phyloP scores from a whole-genome alignment of 352 stramenopile species.

The Blastocystis hominis region DNA sequence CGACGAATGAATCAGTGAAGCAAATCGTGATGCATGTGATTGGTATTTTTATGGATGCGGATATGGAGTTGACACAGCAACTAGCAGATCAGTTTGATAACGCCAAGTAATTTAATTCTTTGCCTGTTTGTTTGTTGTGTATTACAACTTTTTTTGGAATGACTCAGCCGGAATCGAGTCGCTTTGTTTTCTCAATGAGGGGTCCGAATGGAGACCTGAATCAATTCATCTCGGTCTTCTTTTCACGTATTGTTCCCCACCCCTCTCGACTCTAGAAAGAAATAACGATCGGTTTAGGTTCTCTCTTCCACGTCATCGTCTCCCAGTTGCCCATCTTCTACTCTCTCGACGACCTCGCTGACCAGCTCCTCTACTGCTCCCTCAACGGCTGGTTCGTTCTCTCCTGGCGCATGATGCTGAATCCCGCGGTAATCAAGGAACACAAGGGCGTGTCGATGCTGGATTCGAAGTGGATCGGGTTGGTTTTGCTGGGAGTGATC shows the following conservation, averaged over 20 bases:
- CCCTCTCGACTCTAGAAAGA: background rate
- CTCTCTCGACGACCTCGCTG: background rate
- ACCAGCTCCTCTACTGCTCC: background rate
- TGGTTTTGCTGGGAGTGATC: background rate
- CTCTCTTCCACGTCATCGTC: conserved; percentile 25
- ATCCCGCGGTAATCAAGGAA: background rate
- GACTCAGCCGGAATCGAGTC: no score
- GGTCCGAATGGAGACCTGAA: no score
- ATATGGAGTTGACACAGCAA: background rate
- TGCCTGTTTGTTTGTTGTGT: conserved; percentile 63
- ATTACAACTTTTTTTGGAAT: no score
- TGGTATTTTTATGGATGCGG: background rate
- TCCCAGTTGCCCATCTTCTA: background rate
- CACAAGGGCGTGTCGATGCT: background rate
- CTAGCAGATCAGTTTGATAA: background rate
- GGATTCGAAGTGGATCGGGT: background rate
- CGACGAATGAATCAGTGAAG: background rate
- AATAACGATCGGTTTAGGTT: background rate
- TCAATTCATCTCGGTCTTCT: no score
- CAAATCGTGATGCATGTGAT: background rate
- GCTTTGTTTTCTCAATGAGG: no score
- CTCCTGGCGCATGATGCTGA: background rate
- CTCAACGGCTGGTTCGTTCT: background rate
- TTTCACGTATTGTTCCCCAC: no score
- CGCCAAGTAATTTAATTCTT: conserved; percentile 8